Conservation (phyloP, 2,329 filamentous ascomycete genomes). For the Pyrenophora seminiperda region DNA sequence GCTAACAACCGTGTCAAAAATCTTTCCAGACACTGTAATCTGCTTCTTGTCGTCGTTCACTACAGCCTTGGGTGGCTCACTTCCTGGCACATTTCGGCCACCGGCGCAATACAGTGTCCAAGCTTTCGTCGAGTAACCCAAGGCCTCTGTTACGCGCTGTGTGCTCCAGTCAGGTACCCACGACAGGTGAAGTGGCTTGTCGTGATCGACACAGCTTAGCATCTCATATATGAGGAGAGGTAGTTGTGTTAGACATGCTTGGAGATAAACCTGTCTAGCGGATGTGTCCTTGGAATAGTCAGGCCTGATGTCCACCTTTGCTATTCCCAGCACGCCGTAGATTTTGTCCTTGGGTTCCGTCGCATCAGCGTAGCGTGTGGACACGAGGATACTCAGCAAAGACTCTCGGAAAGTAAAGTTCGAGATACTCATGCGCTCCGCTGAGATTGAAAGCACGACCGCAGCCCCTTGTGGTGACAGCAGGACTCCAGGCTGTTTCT, state of each 20-base stretch:
- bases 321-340: slow-evolving; percentile 32
- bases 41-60: slow-evolving; percentile 11
- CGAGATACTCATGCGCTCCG: slow-evolving; percentile 12
- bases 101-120: slow-evolving; percentile 26
- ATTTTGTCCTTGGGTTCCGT: slow-evolving; percentile 33
- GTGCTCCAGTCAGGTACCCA: slow-evolving; percentile 35
- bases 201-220: slow-evolving; percentile 32
- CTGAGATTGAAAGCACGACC: slow-evolving; percentile 16
- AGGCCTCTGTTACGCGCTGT: slow-evolving; percentile 24
- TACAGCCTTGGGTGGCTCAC: not conserved
- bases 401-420: slow-evolving; percentile 4
- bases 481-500: not conserved
- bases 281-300: slow-evolving; percentile 20
- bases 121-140: slow-evolving; percentile 30
- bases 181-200: slow-evolving; percentile 22
- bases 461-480: slow-evolving; percentile 10
- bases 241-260: slow-evolving; percentile 21
- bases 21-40: slow-evolving; percentile 22
- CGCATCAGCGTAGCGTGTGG: slow-evolving; percentile 31
- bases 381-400: slow-evolving; percentile 21
- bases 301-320: slow-evolving; percentile 14
- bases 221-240: slow-evolving; percentile 16
- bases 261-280: slow-evolving; percentile 23
- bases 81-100: not conserved
- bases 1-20: slow-evolving; percentile 21